phyloP scores from a whole-genome alignment of 352 stramenopile genomes.

The Lagenidium giganteum region DNA sequence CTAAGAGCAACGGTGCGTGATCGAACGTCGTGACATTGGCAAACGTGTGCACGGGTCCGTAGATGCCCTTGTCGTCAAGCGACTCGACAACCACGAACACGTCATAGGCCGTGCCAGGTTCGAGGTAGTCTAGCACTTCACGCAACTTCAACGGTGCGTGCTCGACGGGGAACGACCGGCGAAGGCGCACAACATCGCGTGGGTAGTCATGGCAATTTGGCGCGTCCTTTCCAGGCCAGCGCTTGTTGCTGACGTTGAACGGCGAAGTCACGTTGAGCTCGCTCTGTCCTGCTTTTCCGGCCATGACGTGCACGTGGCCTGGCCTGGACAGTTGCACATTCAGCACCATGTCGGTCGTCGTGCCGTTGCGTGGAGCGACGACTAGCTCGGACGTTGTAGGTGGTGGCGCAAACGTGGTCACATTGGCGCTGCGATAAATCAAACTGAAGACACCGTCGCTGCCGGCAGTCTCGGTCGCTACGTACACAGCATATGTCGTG shows the following conservation, averaged over 20 bases:
- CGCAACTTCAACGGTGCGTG: constrained; percentile 21
- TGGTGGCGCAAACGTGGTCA: constrained; percentile 37
- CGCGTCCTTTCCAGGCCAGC: constrained; percentile 19
- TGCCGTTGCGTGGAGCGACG: constrained; percentile 50
- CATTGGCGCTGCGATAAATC: constrained; percentile 21
- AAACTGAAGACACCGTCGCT: constrained; percentile 57
- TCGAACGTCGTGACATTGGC: constrained; percentile 45
- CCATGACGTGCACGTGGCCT: constrained; percentile 72
- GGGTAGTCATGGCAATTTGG: constrained; percentile 55
- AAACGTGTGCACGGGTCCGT: constrained; percentile 41
- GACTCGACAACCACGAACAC: constrained; percentile 60
- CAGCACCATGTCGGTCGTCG: constrained; percentile 69
- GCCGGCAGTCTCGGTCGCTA: constrained; percentile 49
- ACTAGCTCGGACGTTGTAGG: constrained; percentile 41
- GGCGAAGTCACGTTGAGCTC: constrained; percentile 69
- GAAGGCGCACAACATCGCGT: constrained; percentile 47
- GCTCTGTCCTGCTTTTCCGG: constrained; percentile 39
- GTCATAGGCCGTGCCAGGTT: constrained; percentile 53
- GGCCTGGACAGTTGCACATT: constrained; percentile 44
- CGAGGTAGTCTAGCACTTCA: constrained; percentile 60
- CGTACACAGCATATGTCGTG: constrained; percentile 39
- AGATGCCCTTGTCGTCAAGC: constrained; percentile 45
- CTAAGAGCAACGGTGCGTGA: constrained; percentile 58
- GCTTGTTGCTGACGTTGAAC: constrained; percentile 73
- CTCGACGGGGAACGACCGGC: constrained; percentile 31